A percentile compares a stretch with the other conserved stretches of the same genome.
phyloP scores from a whole-genome alignment of 495 filamentous ascomycete genomes.

The Penicillium angulare region DNA sequence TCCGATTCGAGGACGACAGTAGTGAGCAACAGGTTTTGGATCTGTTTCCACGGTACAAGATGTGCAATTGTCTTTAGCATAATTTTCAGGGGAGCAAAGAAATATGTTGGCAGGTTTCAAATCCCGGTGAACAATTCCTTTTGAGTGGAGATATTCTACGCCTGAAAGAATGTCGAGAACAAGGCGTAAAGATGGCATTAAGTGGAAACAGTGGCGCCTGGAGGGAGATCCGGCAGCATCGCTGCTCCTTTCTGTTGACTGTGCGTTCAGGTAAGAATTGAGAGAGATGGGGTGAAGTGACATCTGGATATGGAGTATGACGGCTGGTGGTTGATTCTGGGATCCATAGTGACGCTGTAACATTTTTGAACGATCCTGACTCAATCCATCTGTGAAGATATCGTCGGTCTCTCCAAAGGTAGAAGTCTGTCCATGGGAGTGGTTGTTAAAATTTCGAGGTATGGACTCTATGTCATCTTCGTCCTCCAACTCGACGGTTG shows the following conservation, averaged over 20 bases:
- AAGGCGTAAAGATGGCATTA: constrained; percentile 41
- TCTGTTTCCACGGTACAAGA: constrained; percentile 26
- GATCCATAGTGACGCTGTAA: constrained; percentile 28
- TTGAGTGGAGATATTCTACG: constrained; percentile 61
- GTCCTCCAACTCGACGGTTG: constrained; percentile 27
- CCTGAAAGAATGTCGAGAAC: constrained; percentile 45
- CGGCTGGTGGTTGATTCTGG: constrained; percentile 31
- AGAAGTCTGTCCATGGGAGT: constrained; percentile 30
- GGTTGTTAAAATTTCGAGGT: constrained; percentile 32
- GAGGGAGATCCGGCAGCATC: constrained; percentile 8
- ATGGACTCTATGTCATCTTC: constrained; percentile 45
- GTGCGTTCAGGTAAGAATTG: constrained; percentile 42
- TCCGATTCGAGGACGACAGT: constrained; percentile 50
- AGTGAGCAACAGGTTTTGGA: constrained; percentile 24
- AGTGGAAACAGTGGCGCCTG: constrained; percentile 50
- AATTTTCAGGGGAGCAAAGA: constrained; percentile 39
- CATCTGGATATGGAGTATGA: constrained; percentile 56
- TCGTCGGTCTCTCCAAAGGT: constrained; percentile 40
- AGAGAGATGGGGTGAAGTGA: constrained; percentile 53
- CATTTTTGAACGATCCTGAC: constrained; percentile 37
- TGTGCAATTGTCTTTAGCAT: constrained; percentile 22
- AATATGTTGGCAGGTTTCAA: constrained; percentile 74
- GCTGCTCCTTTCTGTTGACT: constrained; percentile 7
- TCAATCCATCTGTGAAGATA: constrained; percentile 53
- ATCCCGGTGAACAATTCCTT: constrained; percentile 64